These are phyloP conservation scores for Papiliotrema laurentii DNA, from an alignment of 1,284 basidiomycete genomes.

Conservation along the genomic window DNA sequence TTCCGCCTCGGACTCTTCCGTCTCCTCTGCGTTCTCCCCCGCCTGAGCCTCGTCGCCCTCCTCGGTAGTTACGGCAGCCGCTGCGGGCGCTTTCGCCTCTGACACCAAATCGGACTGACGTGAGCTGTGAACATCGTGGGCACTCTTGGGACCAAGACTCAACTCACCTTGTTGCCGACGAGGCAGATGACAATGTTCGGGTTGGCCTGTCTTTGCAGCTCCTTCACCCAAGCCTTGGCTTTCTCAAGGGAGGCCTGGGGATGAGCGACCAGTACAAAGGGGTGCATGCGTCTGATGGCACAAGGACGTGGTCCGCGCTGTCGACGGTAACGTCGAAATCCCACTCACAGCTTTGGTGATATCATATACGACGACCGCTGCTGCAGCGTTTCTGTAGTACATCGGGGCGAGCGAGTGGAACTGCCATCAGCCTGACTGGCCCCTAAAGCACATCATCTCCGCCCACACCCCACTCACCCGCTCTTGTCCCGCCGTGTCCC, in stretches of 20 bases:
- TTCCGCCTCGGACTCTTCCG: conserved; percentile 55
- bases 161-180: conserved; percentile 77
- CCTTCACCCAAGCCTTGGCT: conserved; percentile 99
- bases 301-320: not conserved
- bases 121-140: not conserved
- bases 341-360: conserved; percentile 61
- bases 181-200: conserved; percentile 98
- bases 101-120: conserved; percentile 74
- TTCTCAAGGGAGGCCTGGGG: conserved; percentile 83
- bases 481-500: conserved; percentile 49
- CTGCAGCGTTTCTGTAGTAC: conserved; percentile 98
- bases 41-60: conserved; percentile 3
- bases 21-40: conserved; percentile 3
- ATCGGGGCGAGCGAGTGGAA: conserved; percentile 63
- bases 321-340: no score
- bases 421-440: conserved; percentile 10
- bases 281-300: no score
- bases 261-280: not conserved
- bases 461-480: conserved; percentile 7
- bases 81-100: conserved; percentile 53
- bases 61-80: conserved; percentile 50
- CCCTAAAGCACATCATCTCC: no score
- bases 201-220: conserved; percentile 96
- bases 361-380: conserved; percentile 94
- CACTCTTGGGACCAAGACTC: not conserved